Conservation (phyloP, 257 asterid species). For the Jaltomata sinuosa region DNA sequence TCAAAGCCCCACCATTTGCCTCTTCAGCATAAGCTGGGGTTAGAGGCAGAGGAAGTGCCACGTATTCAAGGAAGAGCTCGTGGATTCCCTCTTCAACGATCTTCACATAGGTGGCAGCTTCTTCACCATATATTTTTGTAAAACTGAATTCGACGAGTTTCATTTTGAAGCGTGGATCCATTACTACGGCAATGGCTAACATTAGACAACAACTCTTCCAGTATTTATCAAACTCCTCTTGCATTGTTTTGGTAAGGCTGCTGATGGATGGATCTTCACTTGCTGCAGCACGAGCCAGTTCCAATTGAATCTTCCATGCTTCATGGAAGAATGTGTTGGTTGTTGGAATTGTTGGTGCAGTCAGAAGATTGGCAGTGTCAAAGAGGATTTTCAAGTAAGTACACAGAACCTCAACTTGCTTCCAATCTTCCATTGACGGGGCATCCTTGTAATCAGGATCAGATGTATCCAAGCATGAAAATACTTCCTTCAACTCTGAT, state of each 20-base stretch:
- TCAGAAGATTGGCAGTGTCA: constrained; percentile 67
- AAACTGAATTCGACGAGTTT: constrained; percentile 87
- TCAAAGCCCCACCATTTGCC: constrained; percentile 31
- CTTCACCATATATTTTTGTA: constrained; percentile 71
- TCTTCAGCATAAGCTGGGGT: constrained; percentile 49
- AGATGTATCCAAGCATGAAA: constrained; percentile 67
- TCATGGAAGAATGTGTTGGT: constrained; percentile 85
- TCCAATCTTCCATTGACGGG: constrained; percentile 68
- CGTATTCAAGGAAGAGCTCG: constrained; percentile 74
- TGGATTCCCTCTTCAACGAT: constrained; percentile 78
- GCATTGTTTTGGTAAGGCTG: constrained; percentile 57
- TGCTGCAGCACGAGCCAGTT: constrained; percentile 58
- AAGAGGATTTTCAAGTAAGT: constrained; percentile 56
- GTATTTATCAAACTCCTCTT: constrained; percentile 67
- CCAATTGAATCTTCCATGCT: constrained; percentile 94
- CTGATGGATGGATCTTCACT: constrained; percentile 59
- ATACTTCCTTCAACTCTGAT: constrained; percentile 76
- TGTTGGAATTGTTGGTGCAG: constrained; percentile 44
- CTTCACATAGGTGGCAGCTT: constrained; percentile 48
- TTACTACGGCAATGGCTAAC: constrained; percentile 79
- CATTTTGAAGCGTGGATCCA: constrained; percentile 97
- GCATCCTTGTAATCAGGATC: constrained; percentile 70
- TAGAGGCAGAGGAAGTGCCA: constrained; percentile 52
- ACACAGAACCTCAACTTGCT: constrained; percentile 59
- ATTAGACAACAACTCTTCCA: constrained; percentile 77